These are phyloP conservation scores for Diaporthe nobilis DNA, from an alignment of 2,329 filamentous ascomycete species.

Conservation along the genomic window DNA sequence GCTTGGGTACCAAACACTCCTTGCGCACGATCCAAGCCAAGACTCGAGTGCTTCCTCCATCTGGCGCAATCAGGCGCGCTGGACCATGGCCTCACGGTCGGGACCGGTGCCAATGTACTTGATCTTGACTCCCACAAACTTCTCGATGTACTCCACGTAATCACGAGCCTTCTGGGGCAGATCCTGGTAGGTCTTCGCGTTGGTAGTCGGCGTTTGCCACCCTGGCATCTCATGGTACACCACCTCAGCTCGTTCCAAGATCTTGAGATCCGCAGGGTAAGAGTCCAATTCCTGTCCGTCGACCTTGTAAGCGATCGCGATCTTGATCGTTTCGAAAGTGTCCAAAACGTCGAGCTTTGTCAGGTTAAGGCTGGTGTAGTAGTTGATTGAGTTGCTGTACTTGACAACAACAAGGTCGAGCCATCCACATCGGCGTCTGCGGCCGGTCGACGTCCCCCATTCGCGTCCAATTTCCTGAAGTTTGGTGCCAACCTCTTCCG, in stretches of 20 bases:
- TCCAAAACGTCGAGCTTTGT: conserved; percentile 78
- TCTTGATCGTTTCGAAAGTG: conserved; percentile 80
- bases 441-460: conserved; percentile 61
- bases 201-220: conserved; percentile 76
- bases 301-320: conserved; percentile 79
- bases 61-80: conserved; percentile 12
- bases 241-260: conserved; percentile 72
- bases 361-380: conserved; percentile 74
- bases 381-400: conserved; percentile 69
- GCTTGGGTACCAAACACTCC: background rate
- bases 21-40: conserved; percentile 23
- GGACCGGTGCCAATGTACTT: conserved; percentile 78
- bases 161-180: conserved; percentile 71
- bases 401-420: conserved; percentile 76
- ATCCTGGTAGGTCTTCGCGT: conserved; percentile 70
- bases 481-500: conserved; percentile 52
- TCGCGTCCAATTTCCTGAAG: conserved; percentile 57
- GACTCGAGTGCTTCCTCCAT: background rate
- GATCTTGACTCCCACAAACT: conserved; percentile 72
- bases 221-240: conserved; percentile 78
- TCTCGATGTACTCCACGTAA: conserved; percentile 74
- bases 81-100: conserved; percentile 74
- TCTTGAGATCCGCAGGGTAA: conserved; percentile 76
- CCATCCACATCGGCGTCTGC: conserved; percentile 68
- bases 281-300: conserved; percentile 65